Evolutionary conservation across 371 early-diverging fungal species (phyloP), one percentile per base, ranked within the genome.

Genomic region (Mucor piriformis): DNA sequence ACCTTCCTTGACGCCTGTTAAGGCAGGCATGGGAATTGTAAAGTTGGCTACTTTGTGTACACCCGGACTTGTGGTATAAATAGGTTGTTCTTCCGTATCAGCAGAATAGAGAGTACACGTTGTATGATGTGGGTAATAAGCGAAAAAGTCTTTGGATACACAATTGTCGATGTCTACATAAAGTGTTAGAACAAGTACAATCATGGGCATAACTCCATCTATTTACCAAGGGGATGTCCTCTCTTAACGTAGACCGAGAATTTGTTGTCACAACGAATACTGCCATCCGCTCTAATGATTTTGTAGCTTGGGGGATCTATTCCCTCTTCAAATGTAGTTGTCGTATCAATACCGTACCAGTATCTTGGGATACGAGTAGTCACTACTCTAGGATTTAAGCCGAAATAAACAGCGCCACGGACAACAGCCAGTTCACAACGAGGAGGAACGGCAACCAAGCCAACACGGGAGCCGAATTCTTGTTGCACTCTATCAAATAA

Each of bases 271-370:
- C 78, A 77, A 8, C 81, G 77, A 8, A 81, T 71, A 58, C 73
- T 76, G 23, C 81, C 81, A 57, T 81, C 81, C 11, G 77, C 74
- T 34, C 81, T 67, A 1, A 81, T 60, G 27, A 81, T 81, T 51
- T 72, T 77, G 52, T 78, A 78, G 32, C 70, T 74, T 10, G 76
- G 77, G 23, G 82, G 82, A 63, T 81, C 82, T 27, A 81, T 64
- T n/a, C 78, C 77, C 63, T 81, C 81, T 54, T 81, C 81, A 69
- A 81, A 81, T 34, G 77, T 77, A 15, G 77, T 77, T 10, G 81
- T 81, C 8, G 85, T 83, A 40, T 85, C 85, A 48, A 85, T 83
- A 50, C 85, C 85, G 54, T 85, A 81, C 83, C 83, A 83, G 37
- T 78, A 80, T 65, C 86, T 77, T 10, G 86, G 83, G 48, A 85